phyloP scores from a whole-genome alignment of 495 filamentous ascomycete species.

The Aspergillus asperescens region DNA sequence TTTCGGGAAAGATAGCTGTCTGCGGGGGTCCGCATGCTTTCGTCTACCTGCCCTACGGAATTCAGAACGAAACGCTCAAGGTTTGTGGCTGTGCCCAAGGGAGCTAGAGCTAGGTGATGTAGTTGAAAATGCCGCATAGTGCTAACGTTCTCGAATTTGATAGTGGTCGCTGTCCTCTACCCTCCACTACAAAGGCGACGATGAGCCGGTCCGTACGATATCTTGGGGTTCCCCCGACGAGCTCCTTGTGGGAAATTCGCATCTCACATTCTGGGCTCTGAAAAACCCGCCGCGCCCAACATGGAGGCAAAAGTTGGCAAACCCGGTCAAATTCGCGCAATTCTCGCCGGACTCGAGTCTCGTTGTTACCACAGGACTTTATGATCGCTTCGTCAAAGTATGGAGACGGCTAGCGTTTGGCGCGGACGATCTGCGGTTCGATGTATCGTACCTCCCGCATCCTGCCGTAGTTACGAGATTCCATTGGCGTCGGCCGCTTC shows the following conservation, averaged over 20 bases:
- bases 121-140: not conserved
- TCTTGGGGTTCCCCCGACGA: slow-evolving; percentile 86
- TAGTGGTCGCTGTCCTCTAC: slow-evolving; percentile 53
- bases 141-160: not conserved
- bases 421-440: slow-evolving; percentile 76
- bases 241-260: slow-evolving; percentile 68
- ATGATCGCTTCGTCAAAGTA: slow-evolving; percentile 84
- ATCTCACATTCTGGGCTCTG: slow-evolving; percentile 65
- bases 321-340: slow-evolving; percentile 65
- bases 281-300: slow-evolving; percentile 45
- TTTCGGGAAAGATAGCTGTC: slow-evolving; percentile 78
- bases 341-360: slow-evolving; percentile 83
- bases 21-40: slow-evolving; percentile 60
- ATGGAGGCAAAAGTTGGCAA: slow-evolving; percentile 73
- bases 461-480: slow-evolving; percentile 71
- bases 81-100: slow-evolving; percentile 21
- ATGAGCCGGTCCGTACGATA: slow-evolving; percentile 53
- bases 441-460: slow-evolving; percentile 85
- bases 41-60: slow-evolving; percentile 73
- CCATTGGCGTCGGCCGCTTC: slow-evolving; percentile 75
- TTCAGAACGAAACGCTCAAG: slow-evolving; percentile 57
- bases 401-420: slow-evolving; percentile 89
- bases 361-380: slow-evolving; percentile 72
- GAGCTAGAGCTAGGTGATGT: not conserved
- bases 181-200: slow-evolving; percentile 37